phyloP scores from a whole-genome alignment of 805 yeast species.

The Candida loeiensis region DNA sequence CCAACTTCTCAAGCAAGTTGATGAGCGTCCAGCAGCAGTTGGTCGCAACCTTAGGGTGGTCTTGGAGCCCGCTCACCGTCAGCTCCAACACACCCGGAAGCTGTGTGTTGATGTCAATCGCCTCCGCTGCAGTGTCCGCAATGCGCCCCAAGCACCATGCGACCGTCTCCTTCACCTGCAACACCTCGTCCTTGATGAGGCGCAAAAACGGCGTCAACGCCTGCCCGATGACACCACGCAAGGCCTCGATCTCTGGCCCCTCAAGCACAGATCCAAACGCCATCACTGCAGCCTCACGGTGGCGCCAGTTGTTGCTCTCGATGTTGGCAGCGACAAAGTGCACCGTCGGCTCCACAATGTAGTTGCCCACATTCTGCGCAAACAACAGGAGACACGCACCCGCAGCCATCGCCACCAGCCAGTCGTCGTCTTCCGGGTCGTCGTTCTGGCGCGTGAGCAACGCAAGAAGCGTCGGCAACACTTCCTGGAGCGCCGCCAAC shows the following conservation, averaged over 20 bases:
- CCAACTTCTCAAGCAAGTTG: slow-evolving; percentile 82
- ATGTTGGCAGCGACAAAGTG: slow-evolving; percentile 79
- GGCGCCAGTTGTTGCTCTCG: slow-evolving; percentile 60
- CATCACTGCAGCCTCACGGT: slow-evolving; percentile 97
- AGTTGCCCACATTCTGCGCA: slow-evolving; percentile 85
- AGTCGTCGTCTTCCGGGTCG: slow-evolving; percentile 91
- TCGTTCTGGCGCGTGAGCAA: slow-evolving; percentile 86
- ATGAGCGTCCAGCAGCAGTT: slow-evolving; percentile 98
- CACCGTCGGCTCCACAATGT: slow-evolving; percentile 81
- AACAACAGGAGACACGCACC: slow-evolving; percentile 94
- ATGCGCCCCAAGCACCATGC: slow-evolving; percentile 98
- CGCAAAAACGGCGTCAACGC: slow-evolving; percentile 77
- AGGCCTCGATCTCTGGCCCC: slow-evolving; percentile 79
- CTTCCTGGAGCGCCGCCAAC: slow-evolving; percentile 74
- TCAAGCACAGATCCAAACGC: slow-evolving; percentile 96
- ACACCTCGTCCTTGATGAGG: slow-evolving; percentile 67
- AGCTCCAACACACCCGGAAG: slow-evolving; percentile 73
- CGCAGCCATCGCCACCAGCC: slow-evolving; percentile 99
- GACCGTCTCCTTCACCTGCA: slow-evolving; percentile 93
- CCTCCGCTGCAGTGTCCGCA: slow-evolving; percentile 79
- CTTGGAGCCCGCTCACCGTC: slow-evolving; percentile 74
- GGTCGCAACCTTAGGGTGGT: slow-evolving; percentile 91
- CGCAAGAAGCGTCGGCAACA: slow-evolving; percentile 78
- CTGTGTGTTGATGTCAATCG: slow-evolving; percentile 62
- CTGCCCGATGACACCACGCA: slow-evolving; percentile 66